Base-by-base conservation (phyloP, 208 protist genomes). In the Trypanosomatidae sp. region DNA sequence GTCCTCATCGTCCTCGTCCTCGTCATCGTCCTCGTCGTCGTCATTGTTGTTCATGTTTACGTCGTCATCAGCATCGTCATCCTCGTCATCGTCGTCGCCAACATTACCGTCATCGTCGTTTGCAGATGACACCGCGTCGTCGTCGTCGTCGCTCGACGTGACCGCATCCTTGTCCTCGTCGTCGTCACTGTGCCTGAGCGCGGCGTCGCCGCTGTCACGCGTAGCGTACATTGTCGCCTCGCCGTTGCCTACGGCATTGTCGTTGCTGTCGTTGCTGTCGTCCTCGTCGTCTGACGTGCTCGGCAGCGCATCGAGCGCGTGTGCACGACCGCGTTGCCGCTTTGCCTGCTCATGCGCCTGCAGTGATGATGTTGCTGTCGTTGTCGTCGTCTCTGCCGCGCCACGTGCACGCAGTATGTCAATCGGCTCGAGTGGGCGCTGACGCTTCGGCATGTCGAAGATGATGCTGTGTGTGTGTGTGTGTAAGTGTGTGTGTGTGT, bases 361-460 rank as follows among this genome's bases (percentile, higher is more conserved):
- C 24, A 4, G 3, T 21, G 13, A 13, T 16, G 10, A 37, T 13
- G 33, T 35, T 18, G 37, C 20, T 15, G 30, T 21, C 7, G 2
- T 13, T 46, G 10, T 15, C 26, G 4, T 43, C 16, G 25, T 40
- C 50, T 1, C 16, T 6, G 3, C 19, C 15, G 40, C n/a, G n/a
- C n/a, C n/a, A n/a, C n/a, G n/a, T n/a, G n/a, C n/a, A n/a, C n/a
- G n/a, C n/a, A n/a, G n/a, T 7, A 66, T 60, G 21, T 61, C 50
- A n/a, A 78, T 60, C n/a, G 60, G 60, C 43, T 84, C 65, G 4
- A 73, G 74, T 56, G 81, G 73, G 25, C 73, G 74, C 56, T 87
- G 77, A 16, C 71, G 73, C 65, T 87, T 87, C 6, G 71, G 76
- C 76, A 91, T 87, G 5, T 21, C 15, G 24, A 10, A n/a, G n/a